Evolutionary conservation across 2,329 filamentous ascomycete genomes (phyloP).

Genomic region (Amylocarpus encephaloides): DNA sequence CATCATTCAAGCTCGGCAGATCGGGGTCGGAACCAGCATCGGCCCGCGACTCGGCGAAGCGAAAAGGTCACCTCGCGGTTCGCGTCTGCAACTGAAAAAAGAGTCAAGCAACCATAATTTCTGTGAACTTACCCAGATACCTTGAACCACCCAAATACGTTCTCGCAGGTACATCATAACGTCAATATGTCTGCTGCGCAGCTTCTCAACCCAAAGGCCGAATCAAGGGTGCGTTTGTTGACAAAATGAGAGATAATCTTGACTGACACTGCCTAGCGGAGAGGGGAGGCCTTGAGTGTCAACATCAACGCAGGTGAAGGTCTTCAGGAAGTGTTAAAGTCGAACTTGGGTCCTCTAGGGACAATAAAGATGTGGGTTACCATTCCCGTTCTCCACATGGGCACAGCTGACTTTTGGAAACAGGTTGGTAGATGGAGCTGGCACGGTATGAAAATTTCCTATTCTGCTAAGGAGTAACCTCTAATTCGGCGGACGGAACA

Average conservation of each 20-base stretch:
- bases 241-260: conserved; percentile 19
- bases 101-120: conserved; percentile 15
- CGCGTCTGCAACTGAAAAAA: conserved; percentile 22
- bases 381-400: not conserved
- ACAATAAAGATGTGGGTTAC: conserved; percentile 84
- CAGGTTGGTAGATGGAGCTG: conserved; percentile 62
- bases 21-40: too few relatives aligned
- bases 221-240: conserved; percentile 71
- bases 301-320: conserved; percentile 97
- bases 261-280: conserved; percentile 54
- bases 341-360: conserved; percentile 87
- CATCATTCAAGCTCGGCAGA: too few relatives aligned
- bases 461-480: conserved; percentile 14
- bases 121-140: conserved; percentile 6
- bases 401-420: conserved; percentile 31
- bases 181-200: conserved; percentile 86
- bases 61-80: conserved; percentile 11
- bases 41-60: not conserved
- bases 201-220: conserved; percentile 97
- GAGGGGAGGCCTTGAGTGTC: conserved; percentile 92
- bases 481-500: conserved; percentile 34
- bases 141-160: conserved; percentile 7
- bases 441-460: conserved; percentile 46
- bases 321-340: conserved; percentile 87
- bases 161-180: conserved; percentile 11